Evolutionary conservation across 192 early-diverging fungal genomes (phyloP).

Genomic region (Geranomyces variabilis): DNA sequence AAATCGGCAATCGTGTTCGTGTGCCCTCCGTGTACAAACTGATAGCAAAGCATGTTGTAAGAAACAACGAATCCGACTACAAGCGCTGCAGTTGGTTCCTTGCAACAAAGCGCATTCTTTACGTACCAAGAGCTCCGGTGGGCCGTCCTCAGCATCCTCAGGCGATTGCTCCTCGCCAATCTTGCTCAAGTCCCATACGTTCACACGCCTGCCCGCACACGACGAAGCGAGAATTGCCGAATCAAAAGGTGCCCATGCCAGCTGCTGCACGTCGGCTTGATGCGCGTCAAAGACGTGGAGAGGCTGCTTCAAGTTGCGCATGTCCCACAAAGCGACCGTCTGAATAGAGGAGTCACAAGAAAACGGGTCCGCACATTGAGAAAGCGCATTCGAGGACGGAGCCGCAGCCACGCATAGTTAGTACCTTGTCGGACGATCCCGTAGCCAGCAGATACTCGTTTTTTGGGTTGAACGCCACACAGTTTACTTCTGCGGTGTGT

Average conservation of each 20-base stretch:
- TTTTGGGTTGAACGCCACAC: conserved; percentile 89
- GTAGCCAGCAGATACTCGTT: conserved; percentile 91
- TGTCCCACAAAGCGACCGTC: conserved; percentile 93
- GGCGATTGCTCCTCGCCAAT: conserved; percentile 94
- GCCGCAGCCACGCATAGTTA: not conserved
- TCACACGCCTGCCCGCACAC: conserved; percentile 83
- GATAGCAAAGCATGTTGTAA: not conserved
- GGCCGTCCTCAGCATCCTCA: conserved; percentile 97
- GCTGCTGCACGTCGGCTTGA: conserved; percentile 89
- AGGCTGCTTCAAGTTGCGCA: conserved; percentile 84
- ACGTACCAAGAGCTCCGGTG: conserved; percentile 89
- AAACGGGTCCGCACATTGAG: too few relatives aligned
- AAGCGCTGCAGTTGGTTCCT: too few relatives aligned
- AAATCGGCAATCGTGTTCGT: conserved; percentile 96
- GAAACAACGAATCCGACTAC: not conserved
- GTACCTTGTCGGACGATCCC: conserved; percentile 89
- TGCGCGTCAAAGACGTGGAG: conserved; percentile 88
- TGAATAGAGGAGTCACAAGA: conserved; percentile 25
- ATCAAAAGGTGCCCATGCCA: conserved; percentile 92
- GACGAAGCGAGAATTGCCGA: conserved; percentile 92
- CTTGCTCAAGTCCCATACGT: conserved; percentile 92
- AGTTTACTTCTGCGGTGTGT: conserved; percentile 91
- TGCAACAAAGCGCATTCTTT: not conserved
- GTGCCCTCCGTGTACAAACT: conserved; percentile 98
- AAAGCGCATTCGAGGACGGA: not conserved